phyloP scores from a whole-genome alignment of 2,329 filamentous ascomycete genomes.

The Penicillium sp. region DNA sequence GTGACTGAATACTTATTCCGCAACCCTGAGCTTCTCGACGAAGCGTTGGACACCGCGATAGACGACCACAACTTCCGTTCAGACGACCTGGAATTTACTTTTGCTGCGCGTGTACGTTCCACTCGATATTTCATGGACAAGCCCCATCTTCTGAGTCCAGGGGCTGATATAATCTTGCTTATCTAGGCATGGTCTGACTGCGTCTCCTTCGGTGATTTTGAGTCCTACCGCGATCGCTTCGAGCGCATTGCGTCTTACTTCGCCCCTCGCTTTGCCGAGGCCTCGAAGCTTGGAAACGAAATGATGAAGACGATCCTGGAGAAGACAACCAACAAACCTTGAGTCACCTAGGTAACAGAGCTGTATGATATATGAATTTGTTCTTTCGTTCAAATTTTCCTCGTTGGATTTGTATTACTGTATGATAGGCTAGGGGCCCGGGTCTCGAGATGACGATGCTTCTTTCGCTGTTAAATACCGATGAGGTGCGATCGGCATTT shows the following conservation, averaged over 20 bases:
- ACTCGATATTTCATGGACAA: background rate
- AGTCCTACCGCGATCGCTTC: conserved; percentile 88
- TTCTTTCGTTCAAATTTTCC: background rate
- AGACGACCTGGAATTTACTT: conserved; percentile 96
- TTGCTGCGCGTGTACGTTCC: conserved; percentile 70
- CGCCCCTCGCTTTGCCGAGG: conserved; percentile 82
- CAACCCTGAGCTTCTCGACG: conserved; percentile 74
- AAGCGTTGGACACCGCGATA: conserved; percentile 80
- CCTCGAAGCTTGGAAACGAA: conserved; percentile 82
- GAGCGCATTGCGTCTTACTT: conserved; percentile 89
- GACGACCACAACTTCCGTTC: conserved; percentile 89
- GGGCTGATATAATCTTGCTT: background rate
- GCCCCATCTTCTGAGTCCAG: background rate
- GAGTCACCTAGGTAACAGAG: background rate
- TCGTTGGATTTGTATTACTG: background rate
- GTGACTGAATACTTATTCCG: conserved; percentile 97
- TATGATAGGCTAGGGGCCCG: background rate
- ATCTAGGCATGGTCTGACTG: conserved; percentile 84
- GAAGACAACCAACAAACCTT: conserved; percentile 54
- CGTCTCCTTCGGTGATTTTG: conserved; percentile 86
- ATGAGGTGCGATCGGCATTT: background rate
- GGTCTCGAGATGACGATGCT: background rate
- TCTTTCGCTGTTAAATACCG: background rate
- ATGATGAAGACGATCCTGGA: conserved; percentile 97
- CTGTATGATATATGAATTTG: conserved; percentile 4